Percentiles rank a stretch among this genome's conserved stretches.
Evolutionary conservation across 2,329 filamentous ascomycete species (phyloP).

Genomic region (Cadophora luteo-olivacea): DNA sequence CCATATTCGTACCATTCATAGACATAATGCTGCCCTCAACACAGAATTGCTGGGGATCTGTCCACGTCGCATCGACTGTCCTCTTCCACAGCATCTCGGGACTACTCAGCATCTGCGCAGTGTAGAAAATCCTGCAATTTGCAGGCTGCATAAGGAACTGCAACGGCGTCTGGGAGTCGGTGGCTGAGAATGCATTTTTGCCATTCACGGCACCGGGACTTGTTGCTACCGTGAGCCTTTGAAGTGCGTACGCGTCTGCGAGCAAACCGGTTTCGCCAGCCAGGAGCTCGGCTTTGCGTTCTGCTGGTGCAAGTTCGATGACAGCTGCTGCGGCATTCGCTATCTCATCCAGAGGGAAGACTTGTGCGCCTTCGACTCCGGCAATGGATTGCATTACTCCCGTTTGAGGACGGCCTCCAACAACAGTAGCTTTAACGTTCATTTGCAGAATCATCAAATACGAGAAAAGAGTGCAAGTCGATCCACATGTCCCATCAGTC

Average conservation of each 20-base stretch:
- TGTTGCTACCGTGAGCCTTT: not conserved
- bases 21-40: constrained; percentile 18
- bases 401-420: constrained; percentile 47
- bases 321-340: not conserved
- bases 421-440: constrained; percentile 58
- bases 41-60: constrained; percentile 10
- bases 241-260: constrained; percentile 7
- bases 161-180: constrained; percentile 19
- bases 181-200: constrained; percentile 11
- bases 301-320: constrained; percentile 7
- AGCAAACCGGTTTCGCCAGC: constrained; percentile 4
- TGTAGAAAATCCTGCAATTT: constrained; percentile 28
- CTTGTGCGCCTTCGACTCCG: constrained; percentile 24
- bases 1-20: not conserved
- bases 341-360: constrained; percentile 18
- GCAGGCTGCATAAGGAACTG: constrained; percentile 26
- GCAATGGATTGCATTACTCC: constrained; percentile 27
- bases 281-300: not conserved
- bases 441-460: constrained; percentile 51
- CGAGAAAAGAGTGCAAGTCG: constrained; percentile 24
- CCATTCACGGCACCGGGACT: constrained; percentile 1
- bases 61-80: constrained; percentile 19
- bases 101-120: constrained; percentile 13
- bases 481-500: constrained; percentile 24
- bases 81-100: constrained; percentile 7